A percentile compares a stretch with the other conserved stretches of the same genome.
Conservation (phyloP, 805 yeast genomes). For the Metahyphopichia silvanorum region DNA sequence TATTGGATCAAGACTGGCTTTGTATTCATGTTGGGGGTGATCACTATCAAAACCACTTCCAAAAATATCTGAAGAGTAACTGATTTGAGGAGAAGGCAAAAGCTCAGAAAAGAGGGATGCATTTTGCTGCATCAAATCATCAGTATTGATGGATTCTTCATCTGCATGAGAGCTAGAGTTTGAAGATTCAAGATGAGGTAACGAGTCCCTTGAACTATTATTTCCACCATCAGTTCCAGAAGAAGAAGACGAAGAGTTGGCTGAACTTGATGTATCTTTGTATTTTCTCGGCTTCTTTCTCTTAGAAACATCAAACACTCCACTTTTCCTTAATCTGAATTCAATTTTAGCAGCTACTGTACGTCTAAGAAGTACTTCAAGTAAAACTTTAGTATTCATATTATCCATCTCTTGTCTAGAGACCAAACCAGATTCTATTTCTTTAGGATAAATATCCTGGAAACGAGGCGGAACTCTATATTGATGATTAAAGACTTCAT, state of each 20-base stretch:
- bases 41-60: constrained; percentile 9
- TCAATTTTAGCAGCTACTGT: constrained; percentile 41
- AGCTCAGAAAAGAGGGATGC: constrained; percentile 28
- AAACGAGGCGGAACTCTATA: constrained; percentile 22
- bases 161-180: constrained; percentile 17
- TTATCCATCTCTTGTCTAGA: constrained; percentile 20
- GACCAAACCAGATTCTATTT: constrained; percentile 17
- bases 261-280: not conserved
- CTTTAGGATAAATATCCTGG: constrained; percentile 27
- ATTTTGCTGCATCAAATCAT: constrained; percentile 27
- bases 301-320: constrained; percentile 1
- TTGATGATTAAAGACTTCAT: constrained; percentile 19
- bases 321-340: constrained; percentile 24
- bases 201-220: not conserved
- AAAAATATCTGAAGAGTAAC: constrained; percentile 26
- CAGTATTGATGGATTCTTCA: constrained; percentile 22
- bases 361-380: constrained; percentile 37
- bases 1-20: not conserved
- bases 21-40: too few species aligned
- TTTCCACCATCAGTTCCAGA: constrained; percentile 3
- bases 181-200: constrained; percentile 8
- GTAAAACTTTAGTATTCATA: constrained; percentile 28
- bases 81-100: constrained; percentile 40
- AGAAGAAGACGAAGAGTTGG: constrained; percentile 3
- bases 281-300: constrained; percentile 2